A percentile compares a stretch with the other conserved stretches of the same genome.
Evolutionary conservation across 1,284 basidiomycete genomes (phyloP).

Genomic region (Ganoderma sinense): DNA sequence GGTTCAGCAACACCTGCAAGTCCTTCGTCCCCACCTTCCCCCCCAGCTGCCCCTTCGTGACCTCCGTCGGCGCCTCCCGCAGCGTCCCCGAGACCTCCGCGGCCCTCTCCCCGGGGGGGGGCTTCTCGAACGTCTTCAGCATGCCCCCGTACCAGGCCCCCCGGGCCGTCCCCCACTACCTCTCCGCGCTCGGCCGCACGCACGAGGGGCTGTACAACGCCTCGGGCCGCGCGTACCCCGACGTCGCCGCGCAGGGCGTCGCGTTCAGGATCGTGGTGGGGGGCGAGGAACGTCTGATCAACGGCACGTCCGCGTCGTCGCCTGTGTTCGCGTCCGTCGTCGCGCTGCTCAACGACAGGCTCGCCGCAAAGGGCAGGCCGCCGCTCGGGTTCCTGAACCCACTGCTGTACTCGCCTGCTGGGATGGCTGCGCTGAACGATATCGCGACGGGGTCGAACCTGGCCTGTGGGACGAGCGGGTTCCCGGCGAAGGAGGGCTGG

Average conservation of each 20-base stretch:
- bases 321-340: conserved; percentile 65
- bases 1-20: conserved; percentile 49
- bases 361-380: conserved; percentile 49
- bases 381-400: conserved; percentile 60
- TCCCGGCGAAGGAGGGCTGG: conserved; percentile 45
- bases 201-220: conserved; percentile 41
- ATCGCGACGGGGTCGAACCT: conserved; percentile 44
- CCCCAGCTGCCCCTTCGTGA: conserved; percentile 65
- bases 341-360: conserved; percentile 61
- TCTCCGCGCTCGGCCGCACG: conserved; percentile 37
- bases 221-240: conserved; percentile 42
- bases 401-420: conserved; percentile 42
- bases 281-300: conserved; percentile 49
- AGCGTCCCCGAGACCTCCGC: conserved; percentile 58
- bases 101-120: conserved; percentile 52
- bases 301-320: conserved; percentile 55
- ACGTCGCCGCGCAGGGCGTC: conserved; percentile 40
- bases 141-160: conserved; percentile 49
- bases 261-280: conserved; percentile 40
- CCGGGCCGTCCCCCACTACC: conserved; percentile 46
- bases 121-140: conserved; percentile 57
- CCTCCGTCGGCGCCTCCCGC: conserved; percentile 66
- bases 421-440: conserved; percentile 48
- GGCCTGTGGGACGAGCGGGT: conserved; percentile 47
- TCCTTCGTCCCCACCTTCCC: conserved; percentile 78